Evolutionary conservation across 257 asterid species (phyloP), one percentile per base, ranked within the genome.

Genomic region (Nicotiana noctiflora): DNA sequence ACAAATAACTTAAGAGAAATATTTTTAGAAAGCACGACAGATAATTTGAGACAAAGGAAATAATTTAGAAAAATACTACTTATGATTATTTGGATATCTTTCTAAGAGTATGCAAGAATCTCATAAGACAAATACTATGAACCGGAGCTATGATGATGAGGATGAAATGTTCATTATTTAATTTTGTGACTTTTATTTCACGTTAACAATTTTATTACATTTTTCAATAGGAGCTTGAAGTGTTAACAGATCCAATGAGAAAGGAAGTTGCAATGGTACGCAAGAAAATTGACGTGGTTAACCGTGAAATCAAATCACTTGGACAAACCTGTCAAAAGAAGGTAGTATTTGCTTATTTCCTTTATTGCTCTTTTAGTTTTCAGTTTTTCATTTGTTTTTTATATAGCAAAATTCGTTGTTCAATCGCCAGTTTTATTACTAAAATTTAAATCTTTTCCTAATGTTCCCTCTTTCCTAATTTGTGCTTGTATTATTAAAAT

Each of bases 261-360:
- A 94, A 93, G 86, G 98, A 94, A 78, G 95, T 94, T 46, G 87
- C 88, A 11, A 87, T 79, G 25, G 96, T 92, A 19, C 91, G 98
- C 8, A 89, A 87, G 85, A 91, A 85, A 82, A 84, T 94, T 62
- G 98, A 94, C 82, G 6, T 88, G 13, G 93, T 89, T 29, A 92
- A 81, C 76, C 92, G 93, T 2, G 98, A 94, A 63, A 88, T 94
- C 65, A 94, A 93, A 83, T 90, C 96, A 19, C 91, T 94, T 31
- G 93, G 92, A 55, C 97, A 89, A 29, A 84, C 89, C 79, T 93
- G 96, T 83, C 98, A 94, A 85, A 94, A 94, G 86, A 94, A 91
- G 87, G 98, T 93, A 86, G 98, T 93, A 87, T 27, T 15, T 61
- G 7, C n/a, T 15, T 63, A 2, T 5, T 63, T 27, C 17, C 66